Evolutionary conservation across 2,329 filamentous ascomycete genomes (phyloP).

Genomic region (Colletotrichum euphorbiae): DNA sequence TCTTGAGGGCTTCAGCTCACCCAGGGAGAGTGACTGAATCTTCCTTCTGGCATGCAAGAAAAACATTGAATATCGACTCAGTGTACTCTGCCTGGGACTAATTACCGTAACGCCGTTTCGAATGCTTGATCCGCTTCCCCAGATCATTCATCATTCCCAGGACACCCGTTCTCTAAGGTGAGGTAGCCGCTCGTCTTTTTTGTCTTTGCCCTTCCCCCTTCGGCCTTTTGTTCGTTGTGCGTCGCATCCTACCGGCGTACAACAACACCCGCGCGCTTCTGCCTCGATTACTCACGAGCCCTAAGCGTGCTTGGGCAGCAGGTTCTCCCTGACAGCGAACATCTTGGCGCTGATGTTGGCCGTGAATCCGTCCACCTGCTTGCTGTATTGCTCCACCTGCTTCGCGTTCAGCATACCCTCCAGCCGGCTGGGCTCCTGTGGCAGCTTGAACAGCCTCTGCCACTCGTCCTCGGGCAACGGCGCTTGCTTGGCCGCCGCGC

Average conservation of each 20-base stretch:
- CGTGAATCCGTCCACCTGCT: constrained; percentile 96
- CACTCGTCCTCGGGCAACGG: constrained; percentile 96
- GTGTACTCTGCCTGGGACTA: constrained; percentile 40
- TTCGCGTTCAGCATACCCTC: constrained; percentile 95
- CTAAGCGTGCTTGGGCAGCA: constrained; percentile 65
- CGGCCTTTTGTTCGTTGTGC: constrained; percentile 23
- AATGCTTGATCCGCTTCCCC: constrained; percentile 42
- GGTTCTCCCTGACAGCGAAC: constrained; percentile 88
- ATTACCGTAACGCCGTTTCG: constrained; percentile 42
- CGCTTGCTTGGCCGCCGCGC: constrained; percentile 87
- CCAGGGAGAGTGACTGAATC: constrained; percentile 6
- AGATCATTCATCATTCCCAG: constrained; percentile 41
- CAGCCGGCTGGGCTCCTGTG: constrained; percentile 90
- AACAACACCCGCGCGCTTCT: constrained; percentile 5
- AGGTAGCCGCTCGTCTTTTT: constrained; percentile 26
- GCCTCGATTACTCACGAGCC: neutral
- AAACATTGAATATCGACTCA: constrained; percentile 40
- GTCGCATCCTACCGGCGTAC: constrained; percentile 9
- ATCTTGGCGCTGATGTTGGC: constrained; percentile 94
- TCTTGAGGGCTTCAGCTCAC: neutral
- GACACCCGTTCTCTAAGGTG: constrained; percentile 39
- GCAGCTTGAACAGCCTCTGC: constrained; percentile 98
- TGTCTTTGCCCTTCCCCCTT: constrained; percentile 17
- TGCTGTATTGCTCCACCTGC: constrained; percentile 97
- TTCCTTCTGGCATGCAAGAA: constrained; percentile 36